phyloP scores from a whole-genome alignment of 176 grass and related monocot species.

The Rhynchospora pubera region DNA sequence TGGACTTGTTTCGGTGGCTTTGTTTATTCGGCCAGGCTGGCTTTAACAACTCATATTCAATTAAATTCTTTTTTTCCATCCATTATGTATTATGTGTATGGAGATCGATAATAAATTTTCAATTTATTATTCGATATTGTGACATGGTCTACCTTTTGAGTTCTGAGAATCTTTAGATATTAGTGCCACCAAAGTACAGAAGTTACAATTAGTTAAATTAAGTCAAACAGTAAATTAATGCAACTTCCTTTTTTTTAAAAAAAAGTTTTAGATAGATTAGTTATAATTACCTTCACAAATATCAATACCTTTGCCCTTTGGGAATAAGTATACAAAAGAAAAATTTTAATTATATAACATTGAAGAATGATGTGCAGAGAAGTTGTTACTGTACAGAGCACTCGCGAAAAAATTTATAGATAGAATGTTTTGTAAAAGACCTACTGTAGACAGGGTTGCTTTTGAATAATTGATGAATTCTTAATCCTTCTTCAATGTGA shows the following conservation, averaged over 20 bases:
- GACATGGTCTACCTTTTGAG: neutral
- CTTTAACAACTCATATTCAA: neutral
- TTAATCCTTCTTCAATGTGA: too few relatives aligned
- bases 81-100: neutral
- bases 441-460: too few relatives aligned
- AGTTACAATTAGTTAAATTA: neutral
- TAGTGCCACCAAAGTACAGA: neutral
- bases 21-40: neutral
- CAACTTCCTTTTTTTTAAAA: too few relatives aligned
- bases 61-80: constrained; percentile 8
- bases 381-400: too few relatives aligned
- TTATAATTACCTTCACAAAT: neutral
- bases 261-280: neutral
- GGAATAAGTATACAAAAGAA: too few relatives aligned
- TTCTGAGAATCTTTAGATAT: neutral
- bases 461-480: too few relatives aligned
- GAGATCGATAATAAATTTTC: neutral
- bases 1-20: neutral
- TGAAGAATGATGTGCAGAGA: too few relatives aligned
- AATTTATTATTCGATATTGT: neutral
- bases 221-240: neutral
- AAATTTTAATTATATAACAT: too few relatives aligned
- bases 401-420: too few relatives aligned
- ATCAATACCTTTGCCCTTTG: neutral
- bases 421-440: too few relatives aligned